Conservation (phyloP, 2,329 filamentous ascomycete genomes). For the Fusarium mexicanum region DNA sequence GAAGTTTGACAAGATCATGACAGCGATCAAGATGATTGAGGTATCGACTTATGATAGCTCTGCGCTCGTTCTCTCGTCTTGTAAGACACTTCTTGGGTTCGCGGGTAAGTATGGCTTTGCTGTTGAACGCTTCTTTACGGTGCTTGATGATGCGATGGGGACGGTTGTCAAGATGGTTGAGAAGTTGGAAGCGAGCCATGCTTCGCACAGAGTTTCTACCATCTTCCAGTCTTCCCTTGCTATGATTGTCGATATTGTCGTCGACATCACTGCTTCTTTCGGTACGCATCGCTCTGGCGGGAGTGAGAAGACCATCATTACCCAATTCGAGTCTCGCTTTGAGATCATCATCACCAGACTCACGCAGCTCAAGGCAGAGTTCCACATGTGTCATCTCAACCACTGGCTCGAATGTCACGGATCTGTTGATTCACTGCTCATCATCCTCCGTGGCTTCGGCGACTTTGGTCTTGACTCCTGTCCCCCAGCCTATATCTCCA, state of each 20-base stretch:
- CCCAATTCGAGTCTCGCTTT: background rate
- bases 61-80: background rate
- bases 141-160: background rate
- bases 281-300: background rate
- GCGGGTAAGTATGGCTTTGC: background rate
- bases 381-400: background rate
- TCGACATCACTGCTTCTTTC: background rate
- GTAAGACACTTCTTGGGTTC: background rate
- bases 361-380: background rate
- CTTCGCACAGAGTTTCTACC: background rate
- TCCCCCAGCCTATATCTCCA: background rate
- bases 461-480: background rate
- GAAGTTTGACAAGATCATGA: conserved; percentile 2
- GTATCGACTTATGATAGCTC: background rate
- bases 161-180: background rate
- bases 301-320: background rate
- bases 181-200: background rate
- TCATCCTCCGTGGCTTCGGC: background rate
- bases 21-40: background rate
- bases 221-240: background rate
- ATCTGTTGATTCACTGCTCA: background rate
- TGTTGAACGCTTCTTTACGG: background rate
- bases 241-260: background rate
- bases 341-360: background rate
- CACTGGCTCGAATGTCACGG: background rate